Base-by-base conservation (phyloP, 2,329 filamentous ascomycete species). In the Dactylellina leptospora region DNA sequence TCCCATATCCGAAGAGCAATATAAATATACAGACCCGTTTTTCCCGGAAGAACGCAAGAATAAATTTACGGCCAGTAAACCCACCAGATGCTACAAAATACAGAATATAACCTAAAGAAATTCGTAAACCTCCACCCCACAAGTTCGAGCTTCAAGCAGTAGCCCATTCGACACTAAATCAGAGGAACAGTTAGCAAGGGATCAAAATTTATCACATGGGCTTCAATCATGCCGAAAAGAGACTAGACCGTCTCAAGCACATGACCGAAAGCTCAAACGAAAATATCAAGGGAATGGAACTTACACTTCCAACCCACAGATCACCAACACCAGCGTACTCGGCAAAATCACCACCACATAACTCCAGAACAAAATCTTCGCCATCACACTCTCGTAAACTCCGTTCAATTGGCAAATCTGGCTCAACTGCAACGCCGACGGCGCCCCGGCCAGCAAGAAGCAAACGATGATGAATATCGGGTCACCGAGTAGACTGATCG, bases 331-430 rank as follows among this genome's bases (percentile, higher is more conserved):
- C 42, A 99, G 85, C 1, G 95, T 99, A 38, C 92, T 96, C 1
- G 95, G 95, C 54, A 99, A 85, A 76, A 99, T 97, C n/a, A 77
- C 63, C 25, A 77, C 75, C 47, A 99, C 92, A 78, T 96, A 96
- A 81, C 93, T 97, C 83, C 97, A 93, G 83, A 97, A 96, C 54
- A 97, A 82, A 63, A 99, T 85, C 79, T 87, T 90, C 74, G 91
- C 90, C 93, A 99, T 97, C 51, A 95, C 92, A 16, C 89, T 87
- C 83, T 97, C 93, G 80, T 92, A 99, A 8, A 99, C 95, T 74
- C 90, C 90, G 81, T 99, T 99, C 82, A 97, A 90, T 84, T 97
- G 95, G 82, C 95, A 99, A 73, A 99, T 99, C 82, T 99, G 95
- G 4, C 95, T 93, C 78, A 99, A 83, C 81, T 99, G 95, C 74